Evolutionary conservation across 2,329 filamentous ascomycete genomes (phyloP).

Genomic region (Aspergillus pseudoglaucus): DNA sequence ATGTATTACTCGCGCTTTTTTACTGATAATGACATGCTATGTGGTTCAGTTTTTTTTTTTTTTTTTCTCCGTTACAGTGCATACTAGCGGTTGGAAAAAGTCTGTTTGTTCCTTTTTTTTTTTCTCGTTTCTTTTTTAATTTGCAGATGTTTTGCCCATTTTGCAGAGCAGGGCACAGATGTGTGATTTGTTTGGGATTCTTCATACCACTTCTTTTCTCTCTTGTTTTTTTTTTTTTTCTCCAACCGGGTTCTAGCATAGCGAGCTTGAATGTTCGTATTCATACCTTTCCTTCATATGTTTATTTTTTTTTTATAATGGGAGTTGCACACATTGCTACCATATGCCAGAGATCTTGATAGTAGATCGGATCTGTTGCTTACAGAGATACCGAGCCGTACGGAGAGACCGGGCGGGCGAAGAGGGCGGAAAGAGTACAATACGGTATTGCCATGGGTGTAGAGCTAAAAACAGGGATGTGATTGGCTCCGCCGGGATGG

Average conservation of each 20-base stretch:
- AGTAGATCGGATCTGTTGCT: neutral
- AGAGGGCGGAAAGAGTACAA: slow-evolving; percentile 4
- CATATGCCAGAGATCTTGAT: slow-evolving; percentile 1
- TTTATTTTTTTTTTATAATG: neutral
- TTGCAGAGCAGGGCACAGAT: slow-evolving; percentile 5
- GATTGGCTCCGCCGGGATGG: slow-evolving; percentile 10
- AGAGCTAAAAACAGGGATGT: neutral
- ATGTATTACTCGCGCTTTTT: slow-evolving; percentile 32
- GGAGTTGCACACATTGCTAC: neutral
- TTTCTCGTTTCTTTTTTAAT: slow-evolving; percentile 11
- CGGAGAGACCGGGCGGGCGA: slow-evolving; percentile 2
- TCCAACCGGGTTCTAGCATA: slow-evolving; percentile 24
- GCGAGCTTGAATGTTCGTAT: slow-evolving; percentile 29
- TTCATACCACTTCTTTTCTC: slow-evolving; percentile 4
- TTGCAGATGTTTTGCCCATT: slow-evolving; percentile 4
- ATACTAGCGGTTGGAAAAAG: slow-evolving; percentile 40
- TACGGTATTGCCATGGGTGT: slow-evolving; percentile 1
- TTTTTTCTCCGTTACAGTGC: slow-evolving; percentile 29
- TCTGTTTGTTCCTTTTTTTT: slow-evolving; percentile 25
- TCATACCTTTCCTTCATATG: slow-evolving; percentile 7
- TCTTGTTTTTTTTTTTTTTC: slow-evolving; percentile 14
- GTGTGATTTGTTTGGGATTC: slow-evolving; percentile 18
- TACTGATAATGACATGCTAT: slow-evolving; percentile 36
- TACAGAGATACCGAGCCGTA: neutral
- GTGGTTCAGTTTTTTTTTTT: slow-evolving; percentile 25